These are phyloP conservation scores for Ceratocystis alfenasii DNA, from an alignment of 2,329 filamentous ascomycete species.

Conservation along the genomic window DNA sequence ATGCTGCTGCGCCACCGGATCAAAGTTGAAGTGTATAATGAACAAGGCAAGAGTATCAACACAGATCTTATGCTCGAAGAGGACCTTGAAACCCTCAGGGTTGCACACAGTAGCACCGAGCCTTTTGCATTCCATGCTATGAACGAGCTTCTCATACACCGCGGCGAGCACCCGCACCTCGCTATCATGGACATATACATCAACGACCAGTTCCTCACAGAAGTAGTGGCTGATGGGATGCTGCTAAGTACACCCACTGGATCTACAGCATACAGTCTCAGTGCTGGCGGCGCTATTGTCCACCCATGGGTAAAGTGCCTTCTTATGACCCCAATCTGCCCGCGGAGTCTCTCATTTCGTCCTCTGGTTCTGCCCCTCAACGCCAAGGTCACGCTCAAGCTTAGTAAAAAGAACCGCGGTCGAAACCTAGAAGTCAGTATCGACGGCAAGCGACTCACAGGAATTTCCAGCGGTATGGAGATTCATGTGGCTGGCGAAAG, in stretches of 20 bases:
- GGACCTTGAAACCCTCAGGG: slow-evolving; percentile 23
- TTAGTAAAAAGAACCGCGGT: slow-evolving; percentile 70
- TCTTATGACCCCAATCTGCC: slow-evolving; percentile 86
- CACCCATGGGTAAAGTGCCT: slow-evolving; percentile 84
- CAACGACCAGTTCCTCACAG: slow-evolving; percentile 78
- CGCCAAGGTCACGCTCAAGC: slow-evolving; percentile 66
- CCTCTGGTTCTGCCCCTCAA: slow-evolving; percentile 81
- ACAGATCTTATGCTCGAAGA: slow-evolving; percentile 36
- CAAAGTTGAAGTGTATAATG: slow-evolving; percentile 71
- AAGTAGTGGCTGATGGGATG: slow-evolving; percentile 90
- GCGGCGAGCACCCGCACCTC: slow-evolving; percentile 78
- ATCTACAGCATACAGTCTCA: slow-evolving; percentile 91
- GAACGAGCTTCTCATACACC: slow-evolving; percentile 90
- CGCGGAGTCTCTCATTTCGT: slow-evolving; percentile 80
- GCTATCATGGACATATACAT: slow-evolving; percentile 87
- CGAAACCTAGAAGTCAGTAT: slow-evolving; percentile 68
- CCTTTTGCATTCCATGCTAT: slow-evolving; percentile 51
- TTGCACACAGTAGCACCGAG: neutral
- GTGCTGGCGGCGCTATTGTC: slow-evolving; percentile 81
- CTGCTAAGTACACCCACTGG: slow-evolving; percentile 89
- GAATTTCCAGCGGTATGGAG: slow-evolving; percentile 65
- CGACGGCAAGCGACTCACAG: slow-evolving; percentile 58
- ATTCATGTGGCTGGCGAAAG: slow-evolving; percentile 74
- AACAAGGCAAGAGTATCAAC: slow-evolving; percentile 50
- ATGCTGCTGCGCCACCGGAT: slow-evolving; percentile 78